Conservation (phyloP, 495 filamentous ascomycete genomes). For the Penicillium lagena region DNA sequence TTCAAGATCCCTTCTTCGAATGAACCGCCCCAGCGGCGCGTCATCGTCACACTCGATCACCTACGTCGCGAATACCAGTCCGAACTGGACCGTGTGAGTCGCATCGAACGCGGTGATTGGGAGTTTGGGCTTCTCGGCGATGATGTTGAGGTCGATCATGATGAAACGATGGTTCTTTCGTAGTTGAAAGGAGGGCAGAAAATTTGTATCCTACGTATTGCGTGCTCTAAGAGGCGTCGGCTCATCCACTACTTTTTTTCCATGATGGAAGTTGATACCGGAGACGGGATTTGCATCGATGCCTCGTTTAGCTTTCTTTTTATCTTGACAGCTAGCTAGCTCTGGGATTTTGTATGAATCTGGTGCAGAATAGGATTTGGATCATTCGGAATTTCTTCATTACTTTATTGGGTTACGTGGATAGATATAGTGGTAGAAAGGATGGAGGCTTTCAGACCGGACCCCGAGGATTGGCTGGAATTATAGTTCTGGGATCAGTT, state of each 20-base stretch:
- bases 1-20: conserved; percentile 8
- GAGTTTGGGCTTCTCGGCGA: conserved; percentile 46
- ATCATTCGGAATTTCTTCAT: not conserved
- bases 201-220: not conserved
- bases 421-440: too few relatives aligned
- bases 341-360: conserved; percentile 1
- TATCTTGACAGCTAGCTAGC: not conserved
- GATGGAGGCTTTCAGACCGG: too few relatives aligned
- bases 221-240: not conserved
- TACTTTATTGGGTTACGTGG: too few relatives aligned
- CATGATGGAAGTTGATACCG: conserved; percentile 8
- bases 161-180: conserved; percentile 38
- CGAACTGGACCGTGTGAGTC: conserved; percentile 71
- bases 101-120: conserved; percentile 56
- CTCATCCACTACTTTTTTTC: too few relatives aligned
- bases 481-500: too few relatives aligned
- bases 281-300: not conserved
- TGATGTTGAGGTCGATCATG: conserved; percentile 25
- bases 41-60: conserved; percentile 75
- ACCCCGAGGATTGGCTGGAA: too few relatives aligned
- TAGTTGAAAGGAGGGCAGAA: conserved; percentile 3
- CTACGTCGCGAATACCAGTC: conserved; percentile 77
- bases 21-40: conserved; percentile 21
- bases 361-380: conserved; percentile 14
- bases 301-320: not conserved